Evolutionary conservation across 164 flowering plant species (phyloP), one percentile per base, ranked within the genome.

Genomic region (Euptelea pleiosperma): DNA sequence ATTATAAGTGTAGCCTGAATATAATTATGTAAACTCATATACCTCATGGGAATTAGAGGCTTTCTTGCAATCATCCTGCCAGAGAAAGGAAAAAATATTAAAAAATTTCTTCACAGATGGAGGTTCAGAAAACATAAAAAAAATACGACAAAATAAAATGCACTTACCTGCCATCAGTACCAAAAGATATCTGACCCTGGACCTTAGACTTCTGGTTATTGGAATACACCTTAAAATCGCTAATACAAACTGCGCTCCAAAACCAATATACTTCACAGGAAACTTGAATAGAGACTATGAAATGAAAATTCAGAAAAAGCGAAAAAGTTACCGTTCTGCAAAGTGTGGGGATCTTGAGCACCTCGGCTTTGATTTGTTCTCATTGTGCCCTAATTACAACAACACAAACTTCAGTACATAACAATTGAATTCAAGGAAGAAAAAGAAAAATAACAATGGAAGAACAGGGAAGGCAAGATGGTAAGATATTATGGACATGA

Each of bases 31-130:
- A n/a, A 36, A 29, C 24, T n/a, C 45, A 51, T 28, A 58, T 52
- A 82, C 84, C 79, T 74, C 39, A 55, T 66, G 10, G 42, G 57
- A 28, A 53, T 16, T 26, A 55, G 55, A 57, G 74, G 65, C 34
- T 46, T 65, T 51, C 58, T 72, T 30, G 41, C 59, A 33, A 58
- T 49, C 48, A 47, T 70, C 63, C 73, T 71, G 65, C 35, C n/a
- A 60, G 30, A 64, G 46, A 49, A 22, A 51, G 21, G 2, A 10
- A 57, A 52, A 8, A 26, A 11, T 25, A 19, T 16, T 57, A 10
- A 41, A 28, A 16, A 33, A 3, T 45, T 31, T 25, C n/a, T 7
- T 35, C 44, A 22, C 4, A 45, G 10, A 22, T 42, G 15, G 34
- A 56, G 19, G n/a, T 65, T 31, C 31, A 55, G 5, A 50, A 7